phyloP scores from a whole-genome alignment of 495 filamentous ascomycete species.

The Penicillium cosmopolitanum region DNA sequence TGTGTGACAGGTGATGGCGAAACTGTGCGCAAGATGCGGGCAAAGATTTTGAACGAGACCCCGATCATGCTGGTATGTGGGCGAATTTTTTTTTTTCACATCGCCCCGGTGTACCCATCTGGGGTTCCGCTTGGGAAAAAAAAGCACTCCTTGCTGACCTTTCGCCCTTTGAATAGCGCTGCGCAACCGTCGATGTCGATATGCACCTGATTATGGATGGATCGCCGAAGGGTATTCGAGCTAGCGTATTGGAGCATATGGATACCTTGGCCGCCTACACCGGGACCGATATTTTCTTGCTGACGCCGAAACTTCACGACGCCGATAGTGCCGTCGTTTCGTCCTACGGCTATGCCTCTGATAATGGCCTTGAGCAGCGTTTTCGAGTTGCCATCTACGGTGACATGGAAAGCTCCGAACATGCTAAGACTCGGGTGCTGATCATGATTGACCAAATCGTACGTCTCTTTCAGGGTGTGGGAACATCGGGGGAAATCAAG shows the following conservation, averaged over 20 bases:
- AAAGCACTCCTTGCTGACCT: constrained; percentile 29
- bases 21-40: constrained; percentile 80
- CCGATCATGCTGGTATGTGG: constrained; percentile 81
- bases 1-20: constrained; percentile 85
- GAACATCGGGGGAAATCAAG: background rate
- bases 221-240: constrained; percentile 63
- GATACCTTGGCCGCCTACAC: constrained; percentile 82
- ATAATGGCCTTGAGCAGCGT: constrained; percentile 72
- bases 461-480: constrained; percentile 39
- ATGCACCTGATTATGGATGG: constrained; percentile 81
- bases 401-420: constrained; percentile 91
- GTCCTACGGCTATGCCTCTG: constrained; percentile 68
- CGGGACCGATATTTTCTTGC: constrained; percentile 93
- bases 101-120: constrained; percentile 7
- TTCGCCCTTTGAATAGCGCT: constrained; percentile 61
- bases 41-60: constrained; percentile 81
- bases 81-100: constrained; percentile 27
- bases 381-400: constrained; percentile 93
- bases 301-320: constrained; percentile 73
- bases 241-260: constrained; percentile 79
- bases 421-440: constrained; percentile 92
- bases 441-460: constrained; percentile 98
- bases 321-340: constrained; percentile 55
- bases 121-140: constrained; percentile 12
- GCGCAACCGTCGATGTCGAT: constrained; percentile 90